These are phyloP conservation scores for Xylaria palmicola DNA, from an alignment of 495 filamentous ascomycete genomes.

Conservation along the genomic window DNA sequence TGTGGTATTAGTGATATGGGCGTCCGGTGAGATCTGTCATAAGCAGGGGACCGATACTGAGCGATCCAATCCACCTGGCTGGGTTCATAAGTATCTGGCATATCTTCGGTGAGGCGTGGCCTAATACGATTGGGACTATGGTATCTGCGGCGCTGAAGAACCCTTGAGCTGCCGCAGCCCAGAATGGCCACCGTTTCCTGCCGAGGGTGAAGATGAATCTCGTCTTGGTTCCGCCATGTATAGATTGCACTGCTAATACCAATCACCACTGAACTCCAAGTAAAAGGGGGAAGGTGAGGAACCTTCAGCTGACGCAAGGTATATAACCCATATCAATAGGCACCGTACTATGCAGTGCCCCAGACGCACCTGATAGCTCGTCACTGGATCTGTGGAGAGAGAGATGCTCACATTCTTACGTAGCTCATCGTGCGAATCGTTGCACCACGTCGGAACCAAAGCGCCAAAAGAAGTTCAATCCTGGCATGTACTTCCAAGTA, in stretches of 20 bases:
- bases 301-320: too few relatives aligned
- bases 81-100: not conserved
- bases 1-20: not conserved
- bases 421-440: not conserved
- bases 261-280: not conserved
- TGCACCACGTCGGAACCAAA: not conserved
- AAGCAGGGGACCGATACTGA: not conserved
- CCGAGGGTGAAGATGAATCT: not conserved
- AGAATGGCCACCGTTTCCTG: not conserved
- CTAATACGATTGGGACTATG: not conserved
- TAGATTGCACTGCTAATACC: not conserved
- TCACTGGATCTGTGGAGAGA: too few relatives aligned
- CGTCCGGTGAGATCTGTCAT: slow-evolving; percentile 7
- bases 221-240: not conserved
- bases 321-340: too few relatives aligned
- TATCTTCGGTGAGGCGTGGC: not conserved
- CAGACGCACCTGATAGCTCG: too few relatives aligned
- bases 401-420: not conserved
- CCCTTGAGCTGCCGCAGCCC: too few relatives aligned
- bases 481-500: not conserved
- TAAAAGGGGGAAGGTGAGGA: too few relatives aligned
- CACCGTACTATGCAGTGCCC: too few relatives aligned
- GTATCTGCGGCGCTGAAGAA: too few relatives aligned
- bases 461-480: not conserved
- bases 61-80: not conserved